A percentile compares a stretch with the other conserved stretches of the same genome.
Evolutionary conservation across 768 basidiomycete genomes (phyloP).

Genomic region (Epithele typhae): DNA sequence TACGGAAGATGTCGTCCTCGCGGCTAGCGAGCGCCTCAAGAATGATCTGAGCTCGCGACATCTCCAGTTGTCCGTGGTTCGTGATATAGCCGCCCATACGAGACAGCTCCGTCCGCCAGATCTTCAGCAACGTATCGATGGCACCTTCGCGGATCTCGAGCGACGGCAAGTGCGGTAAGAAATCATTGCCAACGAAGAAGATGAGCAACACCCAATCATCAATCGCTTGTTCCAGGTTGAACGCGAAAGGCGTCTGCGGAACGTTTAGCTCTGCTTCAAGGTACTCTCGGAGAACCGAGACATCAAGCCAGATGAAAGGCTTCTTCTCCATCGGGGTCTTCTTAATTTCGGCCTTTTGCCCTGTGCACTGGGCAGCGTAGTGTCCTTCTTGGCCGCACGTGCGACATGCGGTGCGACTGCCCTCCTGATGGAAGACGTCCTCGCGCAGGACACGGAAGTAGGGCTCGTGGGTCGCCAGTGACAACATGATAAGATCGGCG

Average conservation of each 20-base stretch:
- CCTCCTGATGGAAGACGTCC: conserved; percentile 92
- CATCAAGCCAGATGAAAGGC: conserved; percentile 99
- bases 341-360: conserved; percentile 62
- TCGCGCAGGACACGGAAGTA: conserved; percentile 95
- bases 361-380: conserved; percentile 92
- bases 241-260: conserved; percentile 71
- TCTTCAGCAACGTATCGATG: conserved; percentile 92
- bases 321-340: conserved; percentile 76
- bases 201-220: conserved; percentile 99
- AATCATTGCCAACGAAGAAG: conserved; percentile 99
- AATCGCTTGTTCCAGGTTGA: conserved; percentile 93
- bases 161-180: conserved; percentile 95
- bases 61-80: conserved; percentile 84
- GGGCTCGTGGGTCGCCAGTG: conserved; percentile 98
- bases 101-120: conserved; percentile 91
- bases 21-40: conserved; percentile 90
- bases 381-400: conserved; percentile 95
- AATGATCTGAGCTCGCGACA: conserved; percentile 87
- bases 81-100: conserved; percentile 98
- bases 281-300: conserved; percentile 93
- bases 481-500: conserved; percentile 98
- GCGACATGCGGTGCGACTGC: conserved; percentile 71
- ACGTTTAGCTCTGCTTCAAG: conserved; percentile 93
- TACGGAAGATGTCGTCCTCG: conserved; percentile 95
- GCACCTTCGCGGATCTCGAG: conserved; percentile 99